Evolutionary conservation across 2,329 filamentous ascomycete genomes (phyloP).

Genomic region (Triangularia verruculosa): DNA sequence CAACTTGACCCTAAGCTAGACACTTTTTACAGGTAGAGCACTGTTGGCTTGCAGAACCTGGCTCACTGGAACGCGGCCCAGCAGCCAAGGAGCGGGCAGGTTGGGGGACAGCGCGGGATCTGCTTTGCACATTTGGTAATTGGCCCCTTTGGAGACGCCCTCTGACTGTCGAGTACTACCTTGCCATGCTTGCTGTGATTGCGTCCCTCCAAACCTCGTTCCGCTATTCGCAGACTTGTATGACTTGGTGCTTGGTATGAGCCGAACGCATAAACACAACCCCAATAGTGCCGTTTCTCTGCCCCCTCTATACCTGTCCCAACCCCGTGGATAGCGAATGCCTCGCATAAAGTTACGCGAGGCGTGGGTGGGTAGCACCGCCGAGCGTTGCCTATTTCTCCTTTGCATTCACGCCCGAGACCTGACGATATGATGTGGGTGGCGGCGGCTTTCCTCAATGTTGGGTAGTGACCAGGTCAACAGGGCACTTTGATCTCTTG

Average conservation of each 20-base stretch:
- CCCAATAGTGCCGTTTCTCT: neutral
- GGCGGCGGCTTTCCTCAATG: neutral
- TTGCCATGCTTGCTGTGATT: constrained; percentile 1
- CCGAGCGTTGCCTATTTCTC: neutral
- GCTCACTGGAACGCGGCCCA: neutral
- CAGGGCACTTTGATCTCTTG: constrained; percentile 5
- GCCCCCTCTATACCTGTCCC: constrained; percentile 1
- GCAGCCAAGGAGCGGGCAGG: neutral
- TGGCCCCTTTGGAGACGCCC: constrained; percentile 1
- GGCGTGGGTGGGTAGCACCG: neutral
- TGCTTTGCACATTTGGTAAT: constrained; percentile 8
- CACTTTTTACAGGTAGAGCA: neutral
- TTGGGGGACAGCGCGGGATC: neutral
- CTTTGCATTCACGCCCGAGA: neutral
- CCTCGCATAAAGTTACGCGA: constrained; percentile 5
- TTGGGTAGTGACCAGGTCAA: neutral
- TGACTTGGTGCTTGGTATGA: neutral
- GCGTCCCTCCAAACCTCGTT: constrained; percentile 2
- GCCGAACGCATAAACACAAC: neutral
- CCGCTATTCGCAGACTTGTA: neutral
- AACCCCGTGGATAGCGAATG: constrained; percentile 7
- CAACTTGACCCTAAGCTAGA: neutral
- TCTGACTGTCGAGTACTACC: constrained; percentile 7
- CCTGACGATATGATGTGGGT: neutral
- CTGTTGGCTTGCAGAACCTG: neutral